Evolutionary conservation across 768 basidiomycete species (phyloP), one percentile per base, ranked within the genome.

Genomic region (Naganishia antarctica): DNA sequence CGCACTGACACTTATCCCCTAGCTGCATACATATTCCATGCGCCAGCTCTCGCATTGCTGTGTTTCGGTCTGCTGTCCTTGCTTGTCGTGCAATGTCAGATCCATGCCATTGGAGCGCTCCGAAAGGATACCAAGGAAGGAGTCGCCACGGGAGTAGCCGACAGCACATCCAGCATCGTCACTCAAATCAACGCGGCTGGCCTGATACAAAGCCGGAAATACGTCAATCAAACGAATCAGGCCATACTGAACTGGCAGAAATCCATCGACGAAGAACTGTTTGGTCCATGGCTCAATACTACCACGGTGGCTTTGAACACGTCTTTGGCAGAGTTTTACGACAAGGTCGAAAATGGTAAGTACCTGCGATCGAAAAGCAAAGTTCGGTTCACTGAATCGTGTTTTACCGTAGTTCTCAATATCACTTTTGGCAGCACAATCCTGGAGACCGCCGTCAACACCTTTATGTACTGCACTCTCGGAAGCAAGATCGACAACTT

Each of bases 1-100:
- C 12, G 21, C 11, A 18, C 7, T 47, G 43, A 29, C 34, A 47
- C 58, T 25, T 18, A 21, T 40, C 13, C 9, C 16, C 26, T 43
- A 66, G 65, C 51, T 31, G 28, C 65, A 3, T 61, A 51, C 79
- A 81, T 99, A 64, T 90, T 91, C 76, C 89, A 97, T 73, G 85
- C 91, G 2, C 89, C 90, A 0, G 92, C 91, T 0, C 83, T 94
- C 47, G 87, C 90, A 0, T 89, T 92, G 73, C 86, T 99, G 75
- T 83, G 92, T 66, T 89, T 98, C 70, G 92, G 93, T n/a, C 79
- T 92, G 69, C 85, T 97, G 69, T 93, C 93, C 11, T 78, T 98
- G 13, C 76, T 98, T 48, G 86, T 86, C 32, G 86, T 98, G 31
- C 82, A 97, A 78, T 80, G 94, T 29, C 96, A 99, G 77, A 82